Conservation (phyloP, 257 asterid species). For the Misopates orontium region DNA sequence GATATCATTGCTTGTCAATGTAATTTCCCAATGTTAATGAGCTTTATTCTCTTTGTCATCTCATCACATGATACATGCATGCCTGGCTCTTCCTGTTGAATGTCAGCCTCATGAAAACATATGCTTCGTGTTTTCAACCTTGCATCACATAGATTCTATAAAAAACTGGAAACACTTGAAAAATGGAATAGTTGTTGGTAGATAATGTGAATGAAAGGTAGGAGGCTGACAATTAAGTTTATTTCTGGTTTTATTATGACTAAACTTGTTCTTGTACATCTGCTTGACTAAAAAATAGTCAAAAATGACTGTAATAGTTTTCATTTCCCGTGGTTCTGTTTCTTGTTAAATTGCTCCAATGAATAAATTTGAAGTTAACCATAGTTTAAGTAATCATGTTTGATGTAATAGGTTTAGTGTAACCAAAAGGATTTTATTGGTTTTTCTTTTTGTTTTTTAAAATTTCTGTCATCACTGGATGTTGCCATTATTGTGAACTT, state of each 20-base stretch:
- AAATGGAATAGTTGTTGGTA: neutral
- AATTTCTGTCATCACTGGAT: neutral
- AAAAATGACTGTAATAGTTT: neutral
- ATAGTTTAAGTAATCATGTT: neutral
- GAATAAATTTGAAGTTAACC: neutral
- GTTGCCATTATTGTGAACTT: neutral
- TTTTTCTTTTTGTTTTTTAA: no score
- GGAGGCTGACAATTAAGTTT: neutral
- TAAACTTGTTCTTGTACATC: conserved; percentile 4
- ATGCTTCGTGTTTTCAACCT: neutral
- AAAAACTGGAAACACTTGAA: conserved; percentile 6
- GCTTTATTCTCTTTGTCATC: conserved; percentile 4
- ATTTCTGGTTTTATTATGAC: conserved; percentile 1
- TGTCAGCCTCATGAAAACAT: neutral
- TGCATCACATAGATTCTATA: neutral
- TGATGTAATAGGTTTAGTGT: neutral
- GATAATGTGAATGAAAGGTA: conserved; percentile 11
- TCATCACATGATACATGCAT: neutral
- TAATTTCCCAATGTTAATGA: neutral
- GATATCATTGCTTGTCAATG: conserved; percentile 5
- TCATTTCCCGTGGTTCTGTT: neutral
- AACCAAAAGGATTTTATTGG: neutral
- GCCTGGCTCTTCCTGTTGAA: neutral
- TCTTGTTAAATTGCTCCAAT: neutral
- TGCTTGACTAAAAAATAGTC: neutral